These are phyloP conservation scores for Cucumis melo DNA, from an alignment of 306 rosid species.

Conservation along the genomic window DNA sequence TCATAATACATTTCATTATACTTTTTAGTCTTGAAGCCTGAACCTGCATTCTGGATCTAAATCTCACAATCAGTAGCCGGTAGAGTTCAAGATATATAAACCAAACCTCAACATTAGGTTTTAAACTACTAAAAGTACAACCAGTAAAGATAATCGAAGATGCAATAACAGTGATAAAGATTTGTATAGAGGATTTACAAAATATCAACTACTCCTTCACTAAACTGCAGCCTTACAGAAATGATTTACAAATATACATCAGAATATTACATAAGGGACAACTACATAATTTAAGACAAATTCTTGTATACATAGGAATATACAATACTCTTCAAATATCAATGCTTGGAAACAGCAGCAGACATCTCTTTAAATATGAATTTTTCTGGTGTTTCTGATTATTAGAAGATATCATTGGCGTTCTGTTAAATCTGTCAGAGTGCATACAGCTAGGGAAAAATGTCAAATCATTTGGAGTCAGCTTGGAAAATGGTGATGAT, in stretches of 20 bases:
- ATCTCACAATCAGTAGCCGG: not conserved
- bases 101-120: not conserved
- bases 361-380: not conserved
- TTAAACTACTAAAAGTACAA: not conserved
- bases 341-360: not conserved
- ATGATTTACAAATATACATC: slow-evolving; percentile 2
- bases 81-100: not conserved
- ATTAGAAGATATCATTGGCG: not conserved
- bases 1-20: too few species aligned
- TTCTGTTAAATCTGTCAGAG: not conserved
- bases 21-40: too few species aligned
- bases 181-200: not conserved
- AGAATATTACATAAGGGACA: not conserved
- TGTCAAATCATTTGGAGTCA: not conserved
- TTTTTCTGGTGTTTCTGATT: slow-evolving; percentile 7
- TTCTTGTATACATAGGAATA: not conserved
- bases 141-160: not conserved
- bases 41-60: not conserved
- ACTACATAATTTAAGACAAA: not conserved
- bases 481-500: not conserved
- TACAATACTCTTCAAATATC: not conserved
- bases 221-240: not conserved
- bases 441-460: not conserved
- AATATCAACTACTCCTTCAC: not conserved
- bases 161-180: not conserved